Percentiles rank a stretch among this genome's conserved stretches.
phyloP scores from a whole-genome alignment of 2,329 filamentous ascomycete genomes.

The Ascocoryne sarcoides region DNA sequence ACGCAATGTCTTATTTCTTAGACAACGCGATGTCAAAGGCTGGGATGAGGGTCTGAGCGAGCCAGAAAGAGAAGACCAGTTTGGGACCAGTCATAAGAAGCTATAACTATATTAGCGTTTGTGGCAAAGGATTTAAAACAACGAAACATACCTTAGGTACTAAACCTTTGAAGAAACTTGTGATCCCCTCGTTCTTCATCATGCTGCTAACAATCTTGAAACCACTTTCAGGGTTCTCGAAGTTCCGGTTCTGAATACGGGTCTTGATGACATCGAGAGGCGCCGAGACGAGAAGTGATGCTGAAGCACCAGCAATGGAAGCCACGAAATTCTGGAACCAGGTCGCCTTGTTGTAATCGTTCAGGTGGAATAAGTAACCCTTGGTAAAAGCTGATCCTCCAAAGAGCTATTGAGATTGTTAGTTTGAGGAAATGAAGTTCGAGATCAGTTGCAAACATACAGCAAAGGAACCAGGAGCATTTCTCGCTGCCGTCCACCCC shows the following conservation, averaged over 20 bases:
- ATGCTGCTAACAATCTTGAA: slow-evolving; percentile 89
- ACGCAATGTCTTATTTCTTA: slow-evolving; percentile 16
- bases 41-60: slow-evolving; percentile 95
- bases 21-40: slow-evolving; percentile 60
- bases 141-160: slow-evolving; percentile 64
- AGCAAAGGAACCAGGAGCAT: slow-evolving; percentile 93
- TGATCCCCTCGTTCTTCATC: slow-evolving; percentile 78
- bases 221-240: slow-evolving; percentile 92
- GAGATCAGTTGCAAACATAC: slow-evolving; percentile 43
- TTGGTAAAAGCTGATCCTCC: slow-evolving; percentile 96
- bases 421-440: neutral
- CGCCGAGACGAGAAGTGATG: slow-evolving; percentile 92
- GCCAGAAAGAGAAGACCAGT: slow-evolving; percentile 99
- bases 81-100: slow-evolving; percentile 98
- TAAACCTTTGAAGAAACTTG: slow-evolving; percentile 94
- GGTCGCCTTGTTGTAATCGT: slow-evolving; percentile 89
- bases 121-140: neutral
- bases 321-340: slow-evolving; percentile 98
- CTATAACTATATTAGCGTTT: slow-evolving; percentile 31
- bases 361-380: slow-evolving; percentile 83
- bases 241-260: slow-evolving; percentile 96
- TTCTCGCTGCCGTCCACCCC: slow-evolving; percentile 95
- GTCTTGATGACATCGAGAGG: slow-evolving; percentile 98
- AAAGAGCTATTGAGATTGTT: slow-evolving; percentile 58
- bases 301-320: slow-evolving; percentile 88